Evolutionary conservation across 805 yeast genomes (phyloP).

Genomic region (Soucietia sequanensis): DNA sequence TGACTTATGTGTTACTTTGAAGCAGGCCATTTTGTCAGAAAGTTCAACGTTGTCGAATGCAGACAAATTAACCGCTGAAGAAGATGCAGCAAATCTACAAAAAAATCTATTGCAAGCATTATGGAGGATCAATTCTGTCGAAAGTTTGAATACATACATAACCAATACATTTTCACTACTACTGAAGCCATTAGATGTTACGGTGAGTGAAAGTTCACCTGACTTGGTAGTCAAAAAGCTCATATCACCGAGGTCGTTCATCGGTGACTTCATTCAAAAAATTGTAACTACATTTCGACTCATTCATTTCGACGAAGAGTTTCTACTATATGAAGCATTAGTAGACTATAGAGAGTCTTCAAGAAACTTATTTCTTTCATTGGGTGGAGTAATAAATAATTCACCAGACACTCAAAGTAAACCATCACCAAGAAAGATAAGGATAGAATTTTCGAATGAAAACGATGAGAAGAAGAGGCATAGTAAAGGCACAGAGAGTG

Average conservation of each 20-base stretch:
- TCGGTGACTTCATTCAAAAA: slow-evolving; percentile 32
- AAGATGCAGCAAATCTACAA: slow-evolving; percentile 27
- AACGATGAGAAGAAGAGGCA: slow-evolving; percentile 1
- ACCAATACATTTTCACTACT: not conserved
- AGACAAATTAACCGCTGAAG: slow-evolving; percentile 4
- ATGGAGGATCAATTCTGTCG: slow-evolving; percentile 51
- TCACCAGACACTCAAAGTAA: not conserved
- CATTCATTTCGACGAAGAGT: slow-evolving; percentile 38
- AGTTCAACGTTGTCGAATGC: no score
- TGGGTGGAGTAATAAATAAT: slow-evolving; percentile 8
- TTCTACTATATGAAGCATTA: slow-evolving; percentile 32
- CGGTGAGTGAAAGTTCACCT: slow-evolving; percentile 1
- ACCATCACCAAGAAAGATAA: not conserved
- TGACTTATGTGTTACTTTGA: slow-evolving; percentile 24
- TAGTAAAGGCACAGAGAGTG: slow-evolving; percentile 7
- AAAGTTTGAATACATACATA: slow-evolving; percentile 34
- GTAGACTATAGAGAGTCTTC: slow-evolving; percentile 31
- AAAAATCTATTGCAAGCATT: slow-evolving; percentile 30
- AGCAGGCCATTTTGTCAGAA: slow-evolving; percentile 3
- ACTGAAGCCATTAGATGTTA: slow-evolving; percentile 2
- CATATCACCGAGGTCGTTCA: slow-evolving; percentile 20
- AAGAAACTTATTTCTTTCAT: slow-evolving; percentile 15
- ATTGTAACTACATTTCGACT: slow-evolving; percentile 30
- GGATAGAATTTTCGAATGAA: not conserved
- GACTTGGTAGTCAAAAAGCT: not conserved